Evolutionary conservation across 192 early-diverging fungal genomes (phyloP).

Genomic region (Coemansia sp.): DNA sequence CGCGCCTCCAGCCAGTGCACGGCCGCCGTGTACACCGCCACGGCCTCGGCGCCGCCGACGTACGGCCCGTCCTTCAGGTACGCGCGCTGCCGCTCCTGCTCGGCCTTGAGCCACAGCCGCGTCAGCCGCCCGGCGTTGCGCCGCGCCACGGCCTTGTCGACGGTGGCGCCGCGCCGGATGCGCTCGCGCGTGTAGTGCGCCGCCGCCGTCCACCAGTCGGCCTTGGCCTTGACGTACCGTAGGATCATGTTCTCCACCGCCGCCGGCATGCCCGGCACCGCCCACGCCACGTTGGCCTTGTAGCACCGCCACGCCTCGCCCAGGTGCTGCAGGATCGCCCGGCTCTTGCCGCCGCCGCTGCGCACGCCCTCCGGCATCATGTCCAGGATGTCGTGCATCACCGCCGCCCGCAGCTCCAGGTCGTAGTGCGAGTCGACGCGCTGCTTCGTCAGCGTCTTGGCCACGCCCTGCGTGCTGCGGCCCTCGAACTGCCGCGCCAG

Average conservation of each 20-base stretch:
- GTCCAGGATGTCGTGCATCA: conserved; percentile 98
- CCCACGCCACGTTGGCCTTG: conserved; percentile 99
- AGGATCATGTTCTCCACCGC: conserved; percentile 99
- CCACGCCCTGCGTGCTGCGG: conserved; percentile 93
- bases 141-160: conserved; percentile 98
- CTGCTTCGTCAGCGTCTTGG: conserved; percentile 98
- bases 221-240: conserved; percentile 98
- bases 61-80: conserved; percentile 99
- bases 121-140: conserved; percentile 98
- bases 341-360: conserved; percentile 87
- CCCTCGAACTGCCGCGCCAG: conserved; percentile 99
- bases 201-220: conserved; percentile 99
- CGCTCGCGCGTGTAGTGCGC: conserved; percentile 99
- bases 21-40: conserved; percentile 95
- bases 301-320: conserved; percentile 94
- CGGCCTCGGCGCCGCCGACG: conserved; percentile 94
- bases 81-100: conserved; percentile 99
- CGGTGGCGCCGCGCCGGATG: conserved; percentile 96
- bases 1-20: conserved; percentile 98
- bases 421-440: conserved; percentile 98
- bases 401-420: conserved; percentile 94
- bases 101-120: conserved; percentile 97
- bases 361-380: conserved; percentile 99
- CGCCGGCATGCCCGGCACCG: conserved; percentile 95
- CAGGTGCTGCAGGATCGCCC: conserved; percentile 94